These are phyloP conservation scores for Alternaria gansuensis DNA, from an alignment of 2,329 filamentous ascomycete genomes.

Conservation along the genomic window DNA sequence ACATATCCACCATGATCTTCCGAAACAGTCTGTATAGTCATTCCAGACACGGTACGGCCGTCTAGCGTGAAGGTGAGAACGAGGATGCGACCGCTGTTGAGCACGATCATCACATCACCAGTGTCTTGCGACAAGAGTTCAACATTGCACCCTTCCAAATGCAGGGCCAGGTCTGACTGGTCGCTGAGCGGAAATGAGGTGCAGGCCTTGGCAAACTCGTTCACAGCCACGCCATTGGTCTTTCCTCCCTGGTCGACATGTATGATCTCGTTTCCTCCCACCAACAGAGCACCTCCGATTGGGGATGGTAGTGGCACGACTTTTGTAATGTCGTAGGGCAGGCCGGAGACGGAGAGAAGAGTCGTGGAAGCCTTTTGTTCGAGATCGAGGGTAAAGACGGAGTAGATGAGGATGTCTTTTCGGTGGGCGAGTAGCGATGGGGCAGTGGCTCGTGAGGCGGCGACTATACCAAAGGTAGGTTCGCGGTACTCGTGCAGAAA, in stretches of 20 bases:
- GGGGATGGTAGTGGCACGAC: conserved; percentile 85
- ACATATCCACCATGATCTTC: conserved; percentile 69
- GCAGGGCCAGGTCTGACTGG: conserved; percentile 80
- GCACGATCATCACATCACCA: conserved; percentile 84
- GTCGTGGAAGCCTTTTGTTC: conserved; percentile 93
- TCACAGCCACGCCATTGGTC: conserved; percentile 89
- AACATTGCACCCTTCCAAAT: conserved; percentile 81
- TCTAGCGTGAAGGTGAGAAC: conserved; percentile 86
- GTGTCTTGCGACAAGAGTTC: conserved; percentile 78
- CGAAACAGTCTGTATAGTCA: conserved; percentile 74
- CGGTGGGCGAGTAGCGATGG: conserved; percentile 75
- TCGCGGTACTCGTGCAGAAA: conserved; percentile 98
- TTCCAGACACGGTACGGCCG: conserved; percentile 87
- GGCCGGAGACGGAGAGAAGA: conserved; percentile 81
- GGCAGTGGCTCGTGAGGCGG: conserved; percentile 77
- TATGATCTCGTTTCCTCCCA: conserved; percentile 90
- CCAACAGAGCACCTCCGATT: conserved; percentile 84
- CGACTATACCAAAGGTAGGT: conserved; percentile 94
- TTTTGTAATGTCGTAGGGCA: conserved; percentile 87
- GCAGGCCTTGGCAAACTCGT: conserved; percentile 82
- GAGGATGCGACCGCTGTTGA: conserved; percentile 77
- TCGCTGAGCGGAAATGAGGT: conserved; percentile 87
- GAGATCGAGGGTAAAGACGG: conserved; percentile 93
- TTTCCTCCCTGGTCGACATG: conserved; percentile 97
- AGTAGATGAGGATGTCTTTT: conserved; percentile 87